A percentile compares a stretch with the other conserved stretches of the same genome.
Conservation (phyloP, 2,329 filamentous ascomycete genomes). For the Cytospora chrysosperma region DNA sequence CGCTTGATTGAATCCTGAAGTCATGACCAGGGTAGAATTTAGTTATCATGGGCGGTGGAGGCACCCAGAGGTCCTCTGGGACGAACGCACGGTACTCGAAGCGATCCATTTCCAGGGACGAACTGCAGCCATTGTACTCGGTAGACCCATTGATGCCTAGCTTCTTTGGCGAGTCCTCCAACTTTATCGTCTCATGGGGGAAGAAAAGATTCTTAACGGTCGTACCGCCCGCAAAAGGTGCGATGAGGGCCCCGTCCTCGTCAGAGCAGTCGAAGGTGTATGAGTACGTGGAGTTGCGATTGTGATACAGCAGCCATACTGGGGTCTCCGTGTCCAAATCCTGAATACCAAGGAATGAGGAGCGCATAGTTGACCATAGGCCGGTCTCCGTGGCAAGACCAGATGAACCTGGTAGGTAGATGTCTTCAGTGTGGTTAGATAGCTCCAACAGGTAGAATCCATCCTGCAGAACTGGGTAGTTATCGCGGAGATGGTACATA, state of each 20-base stretch:
- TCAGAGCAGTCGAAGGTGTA: slow-evolving; percentile 50
- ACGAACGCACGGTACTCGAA: slow-evolving; percentile 62
- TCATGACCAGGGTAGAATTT: slow-evolving; percentile 61
- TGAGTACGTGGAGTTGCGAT: slow-evolving; percentile 48
- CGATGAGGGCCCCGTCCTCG: slow-evolving; percentile 48
- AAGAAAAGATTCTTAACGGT: slow-evolving; percentile 65
- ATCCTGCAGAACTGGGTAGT: slow-evolving; percentile 59
- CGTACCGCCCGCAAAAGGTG: slow-evolving; percentile 53
- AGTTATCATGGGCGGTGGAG: slow-evolving; percentile 56
- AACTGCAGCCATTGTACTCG: slow-evolving; percentile 53
- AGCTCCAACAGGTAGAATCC: slow-evolving; percentile 56
- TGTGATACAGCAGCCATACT: slow-evolving; percentile 53
- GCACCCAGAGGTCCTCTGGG: slow-evolving; percentile 48
- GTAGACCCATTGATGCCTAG: slow-evolving; percentile 48
- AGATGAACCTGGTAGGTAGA: slow-evolving; percentile 53
- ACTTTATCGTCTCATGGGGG: slow-evolving; percentile 55
- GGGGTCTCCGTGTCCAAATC: slow-evolving; percentile 43
- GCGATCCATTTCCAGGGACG: slow-evolving; percentile 47
- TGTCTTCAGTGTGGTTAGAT: slow-evolving; percentile 54
- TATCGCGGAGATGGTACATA: slow-evolving; percentile 58
- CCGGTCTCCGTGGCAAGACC: slow-evolving; percentile 53
- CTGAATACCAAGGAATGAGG: slow-evolving; percentile 47
- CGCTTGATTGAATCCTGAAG: slow-evolving; percentile 50
- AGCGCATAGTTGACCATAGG: slow-evolving; percentile 57
- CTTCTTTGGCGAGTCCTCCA: slow-evolving; percentile 43